Conservation (phyloP, 495 filamentous ascomycete genomes). For the Xylaria telfairii region DNA sequence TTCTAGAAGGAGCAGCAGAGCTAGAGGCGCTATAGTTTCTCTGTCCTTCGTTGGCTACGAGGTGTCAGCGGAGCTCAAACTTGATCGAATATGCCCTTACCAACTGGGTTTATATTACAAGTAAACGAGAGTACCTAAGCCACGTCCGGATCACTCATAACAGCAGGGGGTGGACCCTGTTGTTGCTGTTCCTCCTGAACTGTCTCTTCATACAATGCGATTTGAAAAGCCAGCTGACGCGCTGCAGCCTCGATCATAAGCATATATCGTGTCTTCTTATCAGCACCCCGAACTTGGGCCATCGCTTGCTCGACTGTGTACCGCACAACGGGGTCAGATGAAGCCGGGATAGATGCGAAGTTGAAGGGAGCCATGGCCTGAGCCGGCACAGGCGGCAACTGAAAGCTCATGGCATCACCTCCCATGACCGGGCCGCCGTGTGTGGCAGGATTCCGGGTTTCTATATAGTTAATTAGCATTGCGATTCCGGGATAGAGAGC, state of each 20-base stretch:
- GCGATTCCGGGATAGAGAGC: neutral
- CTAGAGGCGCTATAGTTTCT: neutral
- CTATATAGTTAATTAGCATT: conserved; percentile 24
- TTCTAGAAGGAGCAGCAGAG: neutral
- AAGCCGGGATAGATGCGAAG: conserved; percentile 38
- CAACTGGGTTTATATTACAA: neutral
- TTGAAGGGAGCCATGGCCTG: conserved; percentile 37
- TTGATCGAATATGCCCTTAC: neutral
- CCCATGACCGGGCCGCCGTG: conserved; percentile 33
- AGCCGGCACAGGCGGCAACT: conserved; percentile 30
- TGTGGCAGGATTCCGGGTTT: conserved; percentile 38
- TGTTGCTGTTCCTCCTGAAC: conserved; percentile 35
- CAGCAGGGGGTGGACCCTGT: conserved; percentile 26
- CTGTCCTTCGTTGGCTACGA: neutral
- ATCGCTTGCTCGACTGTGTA: conserved; percentile 47
- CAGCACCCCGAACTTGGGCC: conserved; percentile 47
- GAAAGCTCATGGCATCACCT: conserved; percentile 32
- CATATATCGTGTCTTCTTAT: conserved; percentile 48
- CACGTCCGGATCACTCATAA: conserved; percentile 34
- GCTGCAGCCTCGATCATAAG: conserved; percentile 50
- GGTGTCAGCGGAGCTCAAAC: neutral
- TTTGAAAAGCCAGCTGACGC: conserved; percentile 51
- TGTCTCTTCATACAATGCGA: conserved; percentile 49
- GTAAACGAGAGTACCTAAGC: conserved; percentile 23
- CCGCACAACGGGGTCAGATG: conserved; percentile 46